Percentiles rank a stretch among this genome's conserved stretches.
phyloP scores from a whole-genome alignment of 495 filamentous ascomycete species.

The Bathelium albidoporum region DNA sequence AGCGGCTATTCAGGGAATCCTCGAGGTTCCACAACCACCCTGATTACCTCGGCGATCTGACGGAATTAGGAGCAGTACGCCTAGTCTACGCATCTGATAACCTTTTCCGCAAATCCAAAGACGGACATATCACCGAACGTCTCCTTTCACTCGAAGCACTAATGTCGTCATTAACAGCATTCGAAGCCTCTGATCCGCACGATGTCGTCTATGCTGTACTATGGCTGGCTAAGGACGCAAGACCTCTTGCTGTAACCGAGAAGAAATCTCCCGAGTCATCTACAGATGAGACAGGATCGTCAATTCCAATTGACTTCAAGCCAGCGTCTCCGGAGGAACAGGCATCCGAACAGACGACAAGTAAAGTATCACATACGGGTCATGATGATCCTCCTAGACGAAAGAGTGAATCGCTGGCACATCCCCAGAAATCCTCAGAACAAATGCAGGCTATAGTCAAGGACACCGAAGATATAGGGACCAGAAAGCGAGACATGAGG shows the following conservation, averaged over 20 bases:
- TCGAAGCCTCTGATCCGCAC: conserved; percentile 13
- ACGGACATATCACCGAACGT: conserved; percentile 10
- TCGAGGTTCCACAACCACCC: conserved; percentile 13
- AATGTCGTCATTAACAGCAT: conserved; percentile 14
- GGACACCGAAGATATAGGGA: background rate
- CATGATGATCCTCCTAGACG: background rate
- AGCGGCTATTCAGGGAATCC: conserved; percentile 14
- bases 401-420: background rate
- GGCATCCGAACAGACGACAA: background rate
- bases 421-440: background rate
- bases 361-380: background rate
- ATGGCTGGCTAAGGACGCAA: conserved; percentile 17
- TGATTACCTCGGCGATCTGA: conserved; percentile 16
- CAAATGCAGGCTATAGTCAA: background rate
- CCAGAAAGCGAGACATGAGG: background rate
- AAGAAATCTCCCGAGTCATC: background rate
- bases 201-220: conserved; percentile 19
- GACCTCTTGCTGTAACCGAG: background rate
- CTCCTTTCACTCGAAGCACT: conserved; percentile 15
- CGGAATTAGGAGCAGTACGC: conserved; percentile 10
- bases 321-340: background rate
- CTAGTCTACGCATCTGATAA: conserved; percentile 15
- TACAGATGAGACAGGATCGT: background rate
- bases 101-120: conserved; percentile 16
- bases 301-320: background rate